Percentiles rank a stretch among this genome's conserved stretches.
Conservation (phyloP, 345 rosid genomes). For the Rhodamnia argentea region DNA sequence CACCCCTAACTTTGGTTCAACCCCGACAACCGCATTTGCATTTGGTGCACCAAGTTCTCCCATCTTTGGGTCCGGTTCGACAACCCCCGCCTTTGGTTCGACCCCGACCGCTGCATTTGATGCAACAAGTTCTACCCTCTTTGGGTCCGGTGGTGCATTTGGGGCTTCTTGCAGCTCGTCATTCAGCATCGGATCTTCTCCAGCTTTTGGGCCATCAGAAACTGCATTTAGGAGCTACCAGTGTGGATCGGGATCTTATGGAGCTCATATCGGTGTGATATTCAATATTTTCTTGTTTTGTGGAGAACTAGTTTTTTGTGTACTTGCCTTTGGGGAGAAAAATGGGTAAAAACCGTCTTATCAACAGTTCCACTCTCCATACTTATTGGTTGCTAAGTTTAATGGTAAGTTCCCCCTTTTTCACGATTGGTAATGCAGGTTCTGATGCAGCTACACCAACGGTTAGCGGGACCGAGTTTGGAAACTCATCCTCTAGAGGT, state of each 20-base stretch:
- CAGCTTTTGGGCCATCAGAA: constrained; percentile 37
- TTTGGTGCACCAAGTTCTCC: constrained; percentile 41
- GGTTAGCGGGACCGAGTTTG: constrained; percentile 53
- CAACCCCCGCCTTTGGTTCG: too few species aligned
- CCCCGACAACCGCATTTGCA: constrained; percentile 21
- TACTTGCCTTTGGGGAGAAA: too few species aligned
- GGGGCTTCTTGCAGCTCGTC: constrained; percentile 27
- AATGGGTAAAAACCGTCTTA: neutral
- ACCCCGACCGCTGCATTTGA: too few species aligned
- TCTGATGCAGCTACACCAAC: constrained; percentile 52
- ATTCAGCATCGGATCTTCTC: neutral
- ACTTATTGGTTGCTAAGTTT: neutral
- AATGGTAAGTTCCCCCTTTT: neutral
- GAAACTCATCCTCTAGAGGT: constrained; percentile 56
- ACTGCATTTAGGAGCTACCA: constrained; percentile 67
- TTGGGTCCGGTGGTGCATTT: constrained; percentile 27
- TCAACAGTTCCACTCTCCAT: neutral
- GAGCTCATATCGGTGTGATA: constrained; percentile 53
- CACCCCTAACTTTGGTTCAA: too few species aligned
- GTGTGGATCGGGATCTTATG: constrained; percentile 49
- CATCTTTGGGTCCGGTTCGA: too few species aligned
- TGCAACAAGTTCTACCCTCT: too few species aligned
- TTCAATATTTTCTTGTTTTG: neutral
- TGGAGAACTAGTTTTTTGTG: too few species aligned
- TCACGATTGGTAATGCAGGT: constrained; percentile 30